Percentiles rank a stretch among this genome's conserved stretches.
phyloP scores from a whole-genome alignment of 2,329 filamentous ascomycete species.

The Fonsecaea nubica region DNA sequence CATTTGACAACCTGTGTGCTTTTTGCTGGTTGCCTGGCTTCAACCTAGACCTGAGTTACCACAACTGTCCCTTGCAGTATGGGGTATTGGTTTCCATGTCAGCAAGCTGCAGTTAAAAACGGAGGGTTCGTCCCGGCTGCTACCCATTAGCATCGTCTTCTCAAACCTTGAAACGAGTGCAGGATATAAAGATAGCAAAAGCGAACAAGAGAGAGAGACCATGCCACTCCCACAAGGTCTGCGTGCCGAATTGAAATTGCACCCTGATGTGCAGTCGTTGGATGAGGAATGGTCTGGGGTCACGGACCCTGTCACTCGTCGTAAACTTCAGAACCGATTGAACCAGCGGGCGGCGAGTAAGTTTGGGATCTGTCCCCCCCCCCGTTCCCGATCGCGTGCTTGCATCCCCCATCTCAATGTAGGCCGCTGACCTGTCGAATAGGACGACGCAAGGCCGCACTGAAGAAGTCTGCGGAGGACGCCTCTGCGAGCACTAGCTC shows the following conservation, averaged over 20 bases:
- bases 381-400: neutral
- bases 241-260: constrained; percentile 33
- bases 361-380: neutral
- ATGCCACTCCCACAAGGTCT: constrained; percentile 21
- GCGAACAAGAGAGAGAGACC: neutral
- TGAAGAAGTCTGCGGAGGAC: constrained; percentile 12
- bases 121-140: neutral
- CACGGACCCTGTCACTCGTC: constrained; percentile 51
- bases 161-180: neutral
- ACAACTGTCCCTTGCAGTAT: neutral
- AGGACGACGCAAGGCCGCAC: constrained; percentile 35
- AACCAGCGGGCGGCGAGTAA: constrained; percentile 50
- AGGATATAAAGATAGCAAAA: neutral
- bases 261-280: constrained; percentile 34
- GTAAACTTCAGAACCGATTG: constrained; percentile 54
- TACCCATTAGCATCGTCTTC: neutral
- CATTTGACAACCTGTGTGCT: neutral
- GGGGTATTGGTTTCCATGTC: constrained; percentile 5
- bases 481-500: constrained; percentile 11
- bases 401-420: constrained; percentile 3
- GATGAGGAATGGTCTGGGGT: constrained; percentile 58
- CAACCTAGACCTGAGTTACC: neutral
- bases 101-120: constrained; percentile 12
- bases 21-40: neutral
- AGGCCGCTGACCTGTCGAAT: constrained; percentile 31